A percentile compares a stretch with the other conserved stretches of the same genome.
Evolutionary conservation across 179 eudicot species (phyloP).

Genomic region (Silene noctiflora): DNA sequence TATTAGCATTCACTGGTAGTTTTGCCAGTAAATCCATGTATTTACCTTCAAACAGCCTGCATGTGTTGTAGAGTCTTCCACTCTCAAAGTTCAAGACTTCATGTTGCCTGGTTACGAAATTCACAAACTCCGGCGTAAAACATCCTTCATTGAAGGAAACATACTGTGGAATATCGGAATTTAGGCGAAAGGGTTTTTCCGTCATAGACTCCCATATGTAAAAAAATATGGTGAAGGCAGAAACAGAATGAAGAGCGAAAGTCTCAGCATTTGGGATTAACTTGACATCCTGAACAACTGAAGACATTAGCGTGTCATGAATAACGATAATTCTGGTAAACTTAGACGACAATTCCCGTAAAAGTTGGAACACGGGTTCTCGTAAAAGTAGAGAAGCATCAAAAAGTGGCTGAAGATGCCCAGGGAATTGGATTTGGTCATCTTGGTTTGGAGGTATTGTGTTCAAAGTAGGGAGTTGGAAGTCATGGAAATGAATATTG

Average conservation of each 20-base stretch:
- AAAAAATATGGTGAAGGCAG: constrained; percentile 39
- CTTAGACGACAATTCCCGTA: constrained; percentile 26
- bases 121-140: constrained; percentile 32
- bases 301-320: constrained; percentile 51
- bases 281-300: constrained; percentile 51
- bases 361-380: constrained; percentile 34
- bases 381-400: constrained; percentile 41
- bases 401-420: constrained; percentile 51
- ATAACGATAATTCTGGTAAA: constrained; percentile 41
- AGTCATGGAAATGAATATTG: constrained; percentile 48
- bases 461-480: constrained; percentile 30
- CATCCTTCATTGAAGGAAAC: constrained; percentile 42
- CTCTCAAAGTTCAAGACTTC: constrained; percentile 21
- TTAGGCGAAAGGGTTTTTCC: constrained; percentile 34
- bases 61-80: constrained; percentile 50
- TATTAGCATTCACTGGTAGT: constrained; percentile 27
- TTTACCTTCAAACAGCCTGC: constrained; percentile 36
- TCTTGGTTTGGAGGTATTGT: constrained; percentile 27
- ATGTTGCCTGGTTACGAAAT: constrained; percentile 32
- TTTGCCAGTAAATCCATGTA: constrained; percentile 42
- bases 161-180: constrained; percentile 18
- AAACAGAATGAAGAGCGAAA: constrained; percentile 42
- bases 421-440: constrained; percentile 36
- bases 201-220: constrained; percentile 26
- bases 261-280: constrained; percentile 44